These are phyloP conservation scores for Wickerhamomyces sp. DNA, from an alignment of 1,139 yeast genomes.

Conservation along the genomic window DNA sequence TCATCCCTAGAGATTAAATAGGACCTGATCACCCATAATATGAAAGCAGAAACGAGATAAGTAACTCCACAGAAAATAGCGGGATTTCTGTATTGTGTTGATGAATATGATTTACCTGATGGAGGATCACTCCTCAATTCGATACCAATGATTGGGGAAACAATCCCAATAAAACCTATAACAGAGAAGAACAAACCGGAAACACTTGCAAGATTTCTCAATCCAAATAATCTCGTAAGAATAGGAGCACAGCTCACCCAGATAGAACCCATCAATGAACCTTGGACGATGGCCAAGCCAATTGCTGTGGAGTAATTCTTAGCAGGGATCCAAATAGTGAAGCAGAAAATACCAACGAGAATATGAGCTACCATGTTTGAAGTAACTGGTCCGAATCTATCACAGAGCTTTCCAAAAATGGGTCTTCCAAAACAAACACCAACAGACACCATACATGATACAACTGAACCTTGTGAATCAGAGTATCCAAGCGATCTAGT, in stretches of 20 bases:
- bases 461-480: conserved; percentile 49
- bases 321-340: conserved; percentile 63
- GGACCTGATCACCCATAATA: conserved; percentile 40
- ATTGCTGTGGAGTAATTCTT: conserved; percentile 47
- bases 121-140: conserved; percentile 34
- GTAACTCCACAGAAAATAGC: conserved; percentile 50
- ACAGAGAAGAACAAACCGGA: conserved; percentile 43
- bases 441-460: conserved; percentile 55
- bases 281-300: conserved; percentile 41
- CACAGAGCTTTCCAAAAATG: conserved; percentile 47
- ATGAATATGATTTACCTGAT: conserved; percentile 28
- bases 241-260: conserved; percentile 22
- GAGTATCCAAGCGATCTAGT: conserved; percentile 55
- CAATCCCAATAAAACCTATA: conserved; percentile 43
- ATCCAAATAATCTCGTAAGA: conserved; percentile 38
- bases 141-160: conserved; percentile 51
- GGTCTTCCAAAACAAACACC: conserved; percentile 66
- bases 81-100: conserved; percentile 43
- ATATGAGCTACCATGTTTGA: conserved; percentile 32
- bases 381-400: conserved; percentile 51
- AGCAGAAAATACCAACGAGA: conserved; percentile 29
- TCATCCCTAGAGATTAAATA: conserved; percentile 44
- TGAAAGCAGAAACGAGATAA: conserved; percentile 37
- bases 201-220: conserved; percentile 42
- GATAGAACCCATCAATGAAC: conserved; percentile 45